A percentile compares a stretch with the other conserved stretches of the same genome.
These are phyloP conservation scores for Blastocrithidia nonstop DNA, from an alignment of 208 protist species.

Conservation along the genomic window DNA sequence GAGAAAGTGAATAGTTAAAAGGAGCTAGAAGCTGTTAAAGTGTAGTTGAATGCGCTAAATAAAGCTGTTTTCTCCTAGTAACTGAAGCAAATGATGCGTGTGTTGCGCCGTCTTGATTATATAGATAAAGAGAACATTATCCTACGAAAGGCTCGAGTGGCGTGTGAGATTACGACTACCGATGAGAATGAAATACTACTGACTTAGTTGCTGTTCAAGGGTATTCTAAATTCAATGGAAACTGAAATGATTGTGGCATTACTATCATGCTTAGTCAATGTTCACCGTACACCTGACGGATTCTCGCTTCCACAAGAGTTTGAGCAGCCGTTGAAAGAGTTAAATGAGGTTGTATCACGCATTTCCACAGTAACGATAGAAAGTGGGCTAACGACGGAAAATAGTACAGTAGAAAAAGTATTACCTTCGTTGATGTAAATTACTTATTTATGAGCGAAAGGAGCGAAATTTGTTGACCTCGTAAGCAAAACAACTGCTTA, in stretches of 20 bases:
- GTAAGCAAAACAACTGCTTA: slow-evolving; percentile 96
- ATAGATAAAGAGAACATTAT: slow-evolving; percentile 96
- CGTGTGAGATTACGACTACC: slow-evolving; percentile 95
- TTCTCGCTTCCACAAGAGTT: slow-evolving; percentile 78
- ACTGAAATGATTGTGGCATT: slow-evolving; percentile 91
- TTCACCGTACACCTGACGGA: slow-evolving; percentile 86
- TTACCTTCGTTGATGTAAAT: slow-evolving; percentile 94
- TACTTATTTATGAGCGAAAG: slow-evolving; percentile 93
- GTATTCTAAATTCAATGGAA: slow-evolving; percentile 94
- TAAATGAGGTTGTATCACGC: slow-evolving; percentile 83
- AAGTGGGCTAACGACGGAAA: slow-evolving; percentile 81
- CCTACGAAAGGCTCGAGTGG: slow-evolving; percentile 93
- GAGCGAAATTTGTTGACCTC: slow-evolving; percentile 95
- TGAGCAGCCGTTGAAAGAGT: slow-evolving; percentile 76
- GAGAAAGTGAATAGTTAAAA: slow-evolving; percentile 47
- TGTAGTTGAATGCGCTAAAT: slow-evolving; percentile 68
- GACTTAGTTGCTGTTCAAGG: slow-evolving; percentile 97
- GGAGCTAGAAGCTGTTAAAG: slow-evolving; percentile 48
- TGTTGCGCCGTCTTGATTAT: slow-evolving; percentile 93
- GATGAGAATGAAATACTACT: slow-evolving; percentile 97
- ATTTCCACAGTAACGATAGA: slow-evolving; percentile 89
- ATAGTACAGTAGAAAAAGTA: slow-evolving; percentile 90
- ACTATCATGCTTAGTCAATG: slow-evolving; percentile 93
- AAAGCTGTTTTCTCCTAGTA: slow-evolving; percentile 90
- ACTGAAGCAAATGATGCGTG: slow-evolving; percentile 92